Percentiles rank a stretch among this genome's conserved stretches.
Conservation (phyloP, 257 asterid species). For the Jacaranda copaia region DNA sequence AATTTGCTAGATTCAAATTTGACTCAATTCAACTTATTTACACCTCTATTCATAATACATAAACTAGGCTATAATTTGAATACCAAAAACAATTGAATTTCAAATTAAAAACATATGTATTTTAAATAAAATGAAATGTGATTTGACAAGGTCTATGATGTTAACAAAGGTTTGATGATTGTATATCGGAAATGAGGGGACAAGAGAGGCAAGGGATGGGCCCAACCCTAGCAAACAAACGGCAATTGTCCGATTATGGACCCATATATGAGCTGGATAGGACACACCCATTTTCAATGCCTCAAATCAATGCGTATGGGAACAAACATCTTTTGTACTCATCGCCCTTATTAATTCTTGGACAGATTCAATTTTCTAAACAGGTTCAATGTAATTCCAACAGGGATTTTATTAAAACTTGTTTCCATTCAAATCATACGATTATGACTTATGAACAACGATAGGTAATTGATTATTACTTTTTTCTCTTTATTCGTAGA, state of each 20-base stretch:
- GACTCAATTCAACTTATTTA: no score
- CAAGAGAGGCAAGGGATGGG: conserved; percentile 39
- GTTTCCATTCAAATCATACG: not conserved
- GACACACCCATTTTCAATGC: conserved; percentile 40
- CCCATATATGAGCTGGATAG: conserved; percentile 47
- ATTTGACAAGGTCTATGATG: not conserved
- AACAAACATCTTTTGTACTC: conserved; percentile 30
- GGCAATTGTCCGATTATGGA: conserved; percentile 34
- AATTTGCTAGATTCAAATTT: no score
- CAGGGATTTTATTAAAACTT: not conserved
- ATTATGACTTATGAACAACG: not conserved
- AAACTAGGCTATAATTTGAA: not conserved
- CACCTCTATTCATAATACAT: no score
- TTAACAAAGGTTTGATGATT: conserved; percentile 20
- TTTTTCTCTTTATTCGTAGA: not conserved
- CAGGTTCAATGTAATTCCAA: conserved; percentile 37
- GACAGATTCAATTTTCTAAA: conserved; percentile 11
- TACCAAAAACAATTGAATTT: not conserved
- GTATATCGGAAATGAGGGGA: conserved; percentile 43
- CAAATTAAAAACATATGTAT: not conserved
- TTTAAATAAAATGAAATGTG: not conserved
- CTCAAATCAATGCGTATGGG: conserved; percentile 39
- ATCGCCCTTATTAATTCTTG: conserved; percentile 21
- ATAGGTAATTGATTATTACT: not conserved
- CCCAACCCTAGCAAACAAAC: conserved; percentile 44